Base-by-base conservation (phyloP, 2,329 filamentous ascomycete genomes). In the Coniochaeta sp. region DNA sequence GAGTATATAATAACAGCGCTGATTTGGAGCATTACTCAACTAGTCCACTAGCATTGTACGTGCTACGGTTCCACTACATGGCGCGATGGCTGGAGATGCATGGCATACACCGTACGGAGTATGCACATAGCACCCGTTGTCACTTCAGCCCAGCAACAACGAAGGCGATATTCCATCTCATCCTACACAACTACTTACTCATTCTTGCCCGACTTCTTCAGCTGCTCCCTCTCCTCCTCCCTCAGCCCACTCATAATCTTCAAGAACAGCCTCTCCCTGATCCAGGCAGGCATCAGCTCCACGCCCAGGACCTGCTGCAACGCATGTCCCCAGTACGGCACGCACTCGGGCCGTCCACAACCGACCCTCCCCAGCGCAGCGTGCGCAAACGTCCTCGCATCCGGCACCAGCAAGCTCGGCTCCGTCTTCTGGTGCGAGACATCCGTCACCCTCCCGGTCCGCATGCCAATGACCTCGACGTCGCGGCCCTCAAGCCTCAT, bases 391-490 rank as follows among this genome's bases (percentile, higher is more conserved):
- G 61, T 60, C 12, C 33, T 12, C 11, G 65, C 61, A 28, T 64
- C 60, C 4, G 67, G 68, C 57, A 57, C 31, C 7, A 68, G 63
- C 14, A 66, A 34, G 12, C 36, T 60, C 11, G 61, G 60, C 22
- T 33, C n/a, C n/a, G 47, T 60, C 16, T 44, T 57, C 28, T 61
- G 63, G 24, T 62, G 60, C n/a, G 59, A 44, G 14, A 66, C 66
- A 22, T 61, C 66, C 28, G 64, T 65, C 36, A 66, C 64, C 36
- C 58, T 38, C 17, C 66, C 66, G 34, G 66, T 56, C 6, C 65
- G 60, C 22, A 68, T 58, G 34, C 62, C 62, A 12, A 69, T 57
- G 22, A 70, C 59, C 61, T 69, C 63, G 38, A 69, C 59, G 28
- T 65, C 60, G 2, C 60, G 50, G 33, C 60, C 62, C 50, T 61